phyloP scores from a whole-genome alignment of 176 grass and related monocot species.

The Oryza glumipatula region DNA sequence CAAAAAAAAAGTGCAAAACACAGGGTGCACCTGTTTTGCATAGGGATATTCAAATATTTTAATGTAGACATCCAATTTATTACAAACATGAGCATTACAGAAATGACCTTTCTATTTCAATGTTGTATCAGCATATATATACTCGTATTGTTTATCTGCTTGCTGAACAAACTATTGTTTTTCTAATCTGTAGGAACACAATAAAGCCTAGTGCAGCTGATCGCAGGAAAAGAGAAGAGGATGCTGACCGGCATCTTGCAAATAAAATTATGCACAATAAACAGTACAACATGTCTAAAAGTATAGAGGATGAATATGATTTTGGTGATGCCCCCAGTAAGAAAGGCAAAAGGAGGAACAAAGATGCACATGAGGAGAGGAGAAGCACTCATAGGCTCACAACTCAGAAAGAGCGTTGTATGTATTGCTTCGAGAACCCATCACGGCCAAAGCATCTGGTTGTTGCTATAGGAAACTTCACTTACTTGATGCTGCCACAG shows the following conservation, averaged over 20 bases:
- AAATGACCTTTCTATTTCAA: no score
- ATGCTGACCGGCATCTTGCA: conserved; percentile 80
- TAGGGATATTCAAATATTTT: no score
- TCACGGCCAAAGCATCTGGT: conserved; percentile 95
- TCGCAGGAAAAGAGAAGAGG: conserved; percentile 79
- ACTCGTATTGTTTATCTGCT: no score
- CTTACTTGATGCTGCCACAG: conserved; percentile 90
- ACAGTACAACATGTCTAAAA: conserved; percentile 68
- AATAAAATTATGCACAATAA: conserved; percentile 86
- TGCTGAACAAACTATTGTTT: conserved; percentile 13
- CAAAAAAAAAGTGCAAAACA: no score
- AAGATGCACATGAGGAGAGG: conserved; percentile 50
- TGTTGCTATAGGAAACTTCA: conserved; percentile 93
- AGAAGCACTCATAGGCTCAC: conserved; percentile 45
- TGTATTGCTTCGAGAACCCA: conserved; percentile 96
- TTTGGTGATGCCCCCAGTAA: conserved; percentile 81
- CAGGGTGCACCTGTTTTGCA: no score
- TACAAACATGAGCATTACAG: no score
- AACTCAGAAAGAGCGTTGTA: conserved; percentile 85
- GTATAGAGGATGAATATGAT: conserved; percentile 92
- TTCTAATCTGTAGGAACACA: conserved; percentile 49
- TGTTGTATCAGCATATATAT: no score
- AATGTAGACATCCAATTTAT: no score
- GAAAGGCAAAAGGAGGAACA: conserved; percentile 68
- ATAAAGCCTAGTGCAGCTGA: conserved; percentile 53